Evolutionary conservation across 306 rosid species (phyloP).

Genomic region (Cucumis sativus): DNA sequence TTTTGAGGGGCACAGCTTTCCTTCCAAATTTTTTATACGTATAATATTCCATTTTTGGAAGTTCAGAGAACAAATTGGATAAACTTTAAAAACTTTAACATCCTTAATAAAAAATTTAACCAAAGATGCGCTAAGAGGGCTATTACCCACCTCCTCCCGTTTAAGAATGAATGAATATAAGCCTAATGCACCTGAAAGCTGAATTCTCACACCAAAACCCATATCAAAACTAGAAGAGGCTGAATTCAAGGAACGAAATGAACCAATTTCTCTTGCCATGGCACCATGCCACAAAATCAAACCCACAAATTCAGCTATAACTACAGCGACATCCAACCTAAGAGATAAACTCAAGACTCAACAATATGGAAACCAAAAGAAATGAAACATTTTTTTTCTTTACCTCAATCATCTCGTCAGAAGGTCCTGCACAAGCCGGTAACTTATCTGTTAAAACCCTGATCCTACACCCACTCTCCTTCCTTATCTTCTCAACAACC

Average conservation of each 20-base stretch:
- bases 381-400: not conserved
- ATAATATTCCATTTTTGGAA: not conserved
- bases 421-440: slow-evolving; percentile 43
- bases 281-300: not conserved
- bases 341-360: not conserved
- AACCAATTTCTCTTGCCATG: not conserved
- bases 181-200: not conserved
- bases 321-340: not conserved
- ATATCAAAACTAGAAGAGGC: not conserved
- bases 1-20: not conserved
- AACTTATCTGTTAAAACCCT: slow-evolving; percentile 54
- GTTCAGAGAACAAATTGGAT: not conserved
- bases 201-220: not conserved
- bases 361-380: not conserved
- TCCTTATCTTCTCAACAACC: slow-evolving; percentile 78
- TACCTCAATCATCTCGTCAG: slow-evolving; percentile 88
- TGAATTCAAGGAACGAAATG: not conserved
- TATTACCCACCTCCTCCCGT: not conserved
- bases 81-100: not conserved
- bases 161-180: not conserved
- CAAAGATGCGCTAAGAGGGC: not conserved
- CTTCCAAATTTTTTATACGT: not conserved
- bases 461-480: slow-evolving; percentile 64
- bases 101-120: not conserved
- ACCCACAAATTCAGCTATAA: not conserved